Evolutionary conservation across 2,329 filamentous ascomycete species (phyloP), one percentile per base, ranked within the genome.

Genomic region (Epichloe sibirici): DNA sequence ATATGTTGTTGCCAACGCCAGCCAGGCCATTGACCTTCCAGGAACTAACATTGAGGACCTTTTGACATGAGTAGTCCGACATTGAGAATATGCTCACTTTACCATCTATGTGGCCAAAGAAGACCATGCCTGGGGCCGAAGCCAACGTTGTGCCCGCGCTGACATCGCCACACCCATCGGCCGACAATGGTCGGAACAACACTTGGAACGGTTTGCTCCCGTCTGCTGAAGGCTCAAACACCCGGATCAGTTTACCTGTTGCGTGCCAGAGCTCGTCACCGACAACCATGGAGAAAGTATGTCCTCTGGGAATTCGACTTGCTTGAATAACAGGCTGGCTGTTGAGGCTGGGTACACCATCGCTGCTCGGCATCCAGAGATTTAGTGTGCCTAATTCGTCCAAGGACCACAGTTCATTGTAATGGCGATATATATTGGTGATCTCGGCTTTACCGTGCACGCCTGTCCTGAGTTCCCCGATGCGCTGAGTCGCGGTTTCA

Each of bases 41-140:
- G 13, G 90, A 79, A 66, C 90, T 97, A 60, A 96, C 79, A 61
- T 83, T 95, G 55, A 97, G 74, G 38, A 95, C 76, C 5, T 80
- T 82, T n/a, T 94, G 64, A 61, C 88, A 95, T 0, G 81, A 71
- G 64, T 86, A 93, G 61, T 90, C 83, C 25, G 75, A 77, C 25
- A 81, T 80, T 12, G 88, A 91, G 68, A 95, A 97, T n/a, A 97
- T 83, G 54, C 88, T 93, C 52, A 98, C 82, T 66, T 96, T 96
- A 47, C 93, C 93, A 66, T 98, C 93, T 12, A 80, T 82, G 65
- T 98, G 93, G 1, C 93, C 93, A 59, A 98, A 85, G 66, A 90
- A 95, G 1, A 95, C 83, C 56, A 85, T 83, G 52, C 87, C 86
- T 0, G 85, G 83, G 45, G 90, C 81, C 25, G 83, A 83, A 49